Base-by-base conservation (phyloP, 2,329 filamentous ascomycete genomes). In the Drechslera avenae region DNA sequence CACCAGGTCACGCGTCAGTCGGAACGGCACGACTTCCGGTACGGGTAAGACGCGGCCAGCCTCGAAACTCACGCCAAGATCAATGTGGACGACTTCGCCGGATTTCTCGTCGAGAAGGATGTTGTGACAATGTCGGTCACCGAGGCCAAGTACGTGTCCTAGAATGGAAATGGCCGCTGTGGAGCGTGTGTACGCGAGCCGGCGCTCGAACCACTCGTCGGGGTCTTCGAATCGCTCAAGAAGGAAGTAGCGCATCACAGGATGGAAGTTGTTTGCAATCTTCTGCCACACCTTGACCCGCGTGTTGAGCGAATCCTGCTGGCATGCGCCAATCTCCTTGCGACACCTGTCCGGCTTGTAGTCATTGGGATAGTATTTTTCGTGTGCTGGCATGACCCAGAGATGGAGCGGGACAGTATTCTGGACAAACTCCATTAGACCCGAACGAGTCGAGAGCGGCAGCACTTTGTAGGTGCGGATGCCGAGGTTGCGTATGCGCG, bases 381-480 rank as follows among this genome's bases (percentile, higher is more conserved):
- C 86, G 71, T 99, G 94, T 0, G 93, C 92, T 3, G 91, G 91
- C 81, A 95, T 88, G 41, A 99, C 80, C 70, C 91, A 97, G 56
- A 96, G 90, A 67, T 96, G 90, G 30, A 99, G 80, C 0, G 95
- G 91, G 42, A 95, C 87, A 0, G 94, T 97, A 73, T 97, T 88
- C 8, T 89, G 87, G 2, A 99, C 95, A 66, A 99, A 99, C 71
- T 99, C 94, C 66, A 99, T 97, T 43, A 99, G 85, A 2, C 95
- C 95, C 2, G 92, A 89, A 30, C 85, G 85, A 1, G 89, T 83
- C 0, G 90, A 95, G 34, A 99, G 79, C 0, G 94, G 94, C 2
- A 99, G 79, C 5, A 99, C 94, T 74, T 97, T 97, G 81, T 99
- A 99, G 0, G 94, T 97, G 50, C 95, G 83, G 67, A 99, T 95